Base-by-base conservation (phyloP, 2,329 filamentous ascomycete species). In the Botrytis medusae region DNA sequence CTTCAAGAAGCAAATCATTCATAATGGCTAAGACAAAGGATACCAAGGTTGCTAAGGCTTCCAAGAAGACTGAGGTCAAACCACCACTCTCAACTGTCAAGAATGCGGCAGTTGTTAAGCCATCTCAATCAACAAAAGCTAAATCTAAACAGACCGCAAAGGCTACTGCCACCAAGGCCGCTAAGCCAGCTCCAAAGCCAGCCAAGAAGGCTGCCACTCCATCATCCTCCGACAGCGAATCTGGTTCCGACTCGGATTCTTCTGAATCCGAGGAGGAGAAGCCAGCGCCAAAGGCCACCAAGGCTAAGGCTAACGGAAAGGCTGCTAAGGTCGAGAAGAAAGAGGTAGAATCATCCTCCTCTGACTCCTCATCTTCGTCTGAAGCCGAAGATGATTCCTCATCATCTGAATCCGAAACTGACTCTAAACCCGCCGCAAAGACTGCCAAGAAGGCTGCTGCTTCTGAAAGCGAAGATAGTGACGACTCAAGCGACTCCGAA, bases 71-170 rank as follows among this genome's bases (percentile, higher is more conserved):
- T 79, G 85, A 86, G 77, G 82, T 84, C 79, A 85, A 87, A 80
- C 81, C 84, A 80, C 81, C 84, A 75, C 80, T 86, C 78, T 83
- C 84, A 79, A 81, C 84, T 78, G 89, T 90, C 83, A 93, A 93
- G 86, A 87, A 86, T 78, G 90, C 86, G 77, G 88, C 88, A 77
- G 86, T 93, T 79, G 88, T 87, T 84, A 94, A 94, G 86, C 81
- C 90, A 71, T 85, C 88, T 75, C 86, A 91, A 82, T 87, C 87
- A 77, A 83, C 89, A 81, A 91, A 90, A 84, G 84, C 86, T 75
- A 92, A 92, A 85, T 87, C 89, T 79, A 92, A 92, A 86, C 86
- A 90, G 76, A 81, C 88, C 73, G 89, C 89, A 78, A 92, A 92
- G 87, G 84, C 82, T 67, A 81, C 81, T 54, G 82, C 81, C 59